These are phyloP conservation scores for Boletus rubropictus DNA, from an alignment of 768 basidiomycete species.

Conservation along the genomic window DNA sequence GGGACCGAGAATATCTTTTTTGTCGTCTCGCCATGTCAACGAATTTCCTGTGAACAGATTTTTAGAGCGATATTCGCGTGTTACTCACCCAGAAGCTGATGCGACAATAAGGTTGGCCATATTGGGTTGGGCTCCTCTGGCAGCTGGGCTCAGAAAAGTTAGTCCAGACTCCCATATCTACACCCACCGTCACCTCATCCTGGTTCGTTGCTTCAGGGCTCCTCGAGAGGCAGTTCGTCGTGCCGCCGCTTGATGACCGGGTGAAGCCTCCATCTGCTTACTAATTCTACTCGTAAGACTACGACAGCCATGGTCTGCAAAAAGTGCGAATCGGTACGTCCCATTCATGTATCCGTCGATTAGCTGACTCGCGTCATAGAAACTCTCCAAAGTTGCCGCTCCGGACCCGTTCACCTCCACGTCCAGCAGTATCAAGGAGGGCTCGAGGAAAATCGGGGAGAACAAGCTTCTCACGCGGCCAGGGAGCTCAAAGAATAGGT, in stretches of 20 bases:
- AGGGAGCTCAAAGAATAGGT: conserved; percentile 69
- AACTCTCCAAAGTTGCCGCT: conserved; percentile 86
- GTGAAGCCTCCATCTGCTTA: conserved; percentile 8
- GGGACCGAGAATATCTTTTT: conserved; percentile 28
- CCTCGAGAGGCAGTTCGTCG: background rate
- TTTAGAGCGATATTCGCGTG: conserved; percentile 4
- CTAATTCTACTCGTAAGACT: conserved; percentile 9
- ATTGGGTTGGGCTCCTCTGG: conserved; percentile 16
- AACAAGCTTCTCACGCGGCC: conserved; percentile 74
- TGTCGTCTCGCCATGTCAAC: conserved; percentile 34
- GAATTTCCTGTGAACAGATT: conserved; percentile 21
- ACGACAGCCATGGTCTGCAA: conserved; percentile 67
- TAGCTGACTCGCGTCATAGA: conserved; percentile 39
- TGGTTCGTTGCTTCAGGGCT: background rate
- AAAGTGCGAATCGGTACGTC: conserved; percentile 71
- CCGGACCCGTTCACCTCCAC: conserved; percentile 82
- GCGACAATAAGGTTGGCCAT: conserved; percentile 27
- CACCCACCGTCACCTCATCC: background rate
- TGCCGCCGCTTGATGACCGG: background rate
- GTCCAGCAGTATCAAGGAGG: conserved; percentile 69
- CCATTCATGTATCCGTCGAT: conserved; percentile 2
- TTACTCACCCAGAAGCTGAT: conserved; percentile 20
- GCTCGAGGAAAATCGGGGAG: conserved; percentile 75
- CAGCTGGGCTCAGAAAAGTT: background rate
- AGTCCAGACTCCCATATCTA: background rate